Conservation (phyloP, 768 basidiomycete genomes). For the Lactifluus rugatus region DNA sequence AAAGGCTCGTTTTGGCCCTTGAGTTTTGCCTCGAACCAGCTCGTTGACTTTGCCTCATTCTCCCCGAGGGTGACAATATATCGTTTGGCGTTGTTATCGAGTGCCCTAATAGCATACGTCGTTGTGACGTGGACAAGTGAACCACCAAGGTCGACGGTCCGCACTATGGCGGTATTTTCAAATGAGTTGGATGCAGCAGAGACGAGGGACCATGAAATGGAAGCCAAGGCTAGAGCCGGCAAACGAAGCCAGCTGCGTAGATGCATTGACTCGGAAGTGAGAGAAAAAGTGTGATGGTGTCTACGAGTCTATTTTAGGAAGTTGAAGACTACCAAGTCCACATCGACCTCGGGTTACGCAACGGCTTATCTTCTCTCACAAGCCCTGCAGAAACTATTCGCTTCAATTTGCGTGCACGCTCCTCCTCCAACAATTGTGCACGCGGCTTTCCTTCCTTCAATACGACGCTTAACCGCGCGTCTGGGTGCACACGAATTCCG, state of each 20-base stretch:
- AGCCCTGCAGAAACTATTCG: conserved; percentile 73
- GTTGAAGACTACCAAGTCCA: conserved; percentile 63
- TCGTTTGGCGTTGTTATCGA: conserved; percentile 45
- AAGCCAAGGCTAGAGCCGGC: conserved; percentile 35
- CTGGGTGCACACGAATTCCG: conserved; percentile 70
- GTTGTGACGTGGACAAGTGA: conserved; percentile 82
- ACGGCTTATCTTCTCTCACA: conserved; percentile 69
- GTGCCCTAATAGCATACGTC: conserved; percentile 73
- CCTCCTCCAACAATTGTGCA: conserved; percentile 54
- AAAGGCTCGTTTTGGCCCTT: conserved; percentile 59
- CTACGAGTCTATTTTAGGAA: conserved; percentile 12
- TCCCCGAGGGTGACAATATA: conserved; percentile 62
- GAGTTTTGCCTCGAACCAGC: conserved; percentile 71
- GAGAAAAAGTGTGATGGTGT: neutral
- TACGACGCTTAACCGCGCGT: conserved; percentile 64
- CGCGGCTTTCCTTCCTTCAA: conserved; percentile 74
- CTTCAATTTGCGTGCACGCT: conserved; percentile 56
- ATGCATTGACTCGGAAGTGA: conserved; percentile 20
- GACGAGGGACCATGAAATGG: conserved; percentile 33
- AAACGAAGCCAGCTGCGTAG: conserved; percentile 39
- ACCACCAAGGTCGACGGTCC: conserved; percentile 84
- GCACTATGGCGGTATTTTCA: conserved; percentile 84
- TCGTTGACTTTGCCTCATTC: conserved; percentile 55
- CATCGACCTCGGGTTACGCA: conserved; percentile 58
- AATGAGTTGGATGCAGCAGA: conserved; percentile 44